Base-by-base conservation (phyloP, 257 asterid species). In the Anisodus tanguticus region DNA sequence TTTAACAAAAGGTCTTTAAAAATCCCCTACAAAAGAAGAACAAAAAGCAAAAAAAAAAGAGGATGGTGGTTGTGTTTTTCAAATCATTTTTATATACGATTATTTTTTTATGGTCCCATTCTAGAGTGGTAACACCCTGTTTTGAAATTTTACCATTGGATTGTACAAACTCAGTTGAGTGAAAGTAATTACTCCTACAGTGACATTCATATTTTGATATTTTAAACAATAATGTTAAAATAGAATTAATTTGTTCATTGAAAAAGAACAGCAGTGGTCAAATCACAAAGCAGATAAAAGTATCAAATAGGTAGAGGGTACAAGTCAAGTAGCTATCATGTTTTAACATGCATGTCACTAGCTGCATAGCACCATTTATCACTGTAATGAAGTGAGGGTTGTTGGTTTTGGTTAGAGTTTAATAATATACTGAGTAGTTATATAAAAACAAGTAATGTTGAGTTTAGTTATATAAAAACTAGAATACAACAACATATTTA, bases 331-430 rank as follows among this genome's bases (percentile, higher is more conserved):
- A 51, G 82, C 64, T 53, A 77, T 53, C 82, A 77, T 53, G 82
- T 77, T 26, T 53, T 77, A 51, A 77, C 82, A 53, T 77, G 82
- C 81, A 74, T 49, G 81, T 49, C 81, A 49, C 81, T 74, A 72
- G 80, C 37, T 72, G 59, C 81, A 74, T 74, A 49, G 17, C 13
- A 22, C 63, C 81, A 0, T 49, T 22, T 51, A 51, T 76, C 47
- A 76, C 51, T 76, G 63, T 70, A 70, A 43, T 70, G 16, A 43
- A 41, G 37, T n/a, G 79, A 43, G 55, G 55, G 26, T 37, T 39
- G 15, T 68, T 37, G 0, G 9, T 37, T 2, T 35, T 67, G 11
- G 6, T 37, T 67, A 67, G 22, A 67, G 62, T 62, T 19, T 22
- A 22, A 22, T 22, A 22, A 22, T 22, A 22, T 22, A 31, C 1